Percentiles rank a stretch among this genome's conserved stretches.
These are phyloP conservation scores for Pseudogymnoascus sp. DNA, from an alignment of 2,329 filamentous ascomycete genomes.

Conservation along the genomic window DNA sequence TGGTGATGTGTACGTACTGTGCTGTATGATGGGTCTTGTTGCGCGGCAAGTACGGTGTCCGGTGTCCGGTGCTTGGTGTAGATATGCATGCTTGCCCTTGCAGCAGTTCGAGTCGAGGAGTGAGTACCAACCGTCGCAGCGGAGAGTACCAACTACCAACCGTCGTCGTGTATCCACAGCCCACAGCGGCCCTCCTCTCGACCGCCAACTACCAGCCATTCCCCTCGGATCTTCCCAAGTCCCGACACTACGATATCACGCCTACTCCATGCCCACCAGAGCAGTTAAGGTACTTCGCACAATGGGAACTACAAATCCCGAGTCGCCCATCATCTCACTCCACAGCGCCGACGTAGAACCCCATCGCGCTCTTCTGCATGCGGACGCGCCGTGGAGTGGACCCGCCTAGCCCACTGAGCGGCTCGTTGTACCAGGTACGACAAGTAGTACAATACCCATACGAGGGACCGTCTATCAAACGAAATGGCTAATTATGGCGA, in stretches of 20 bases:
- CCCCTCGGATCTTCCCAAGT: too few relatives aligned
- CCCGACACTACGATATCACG: too few relatives aligned
- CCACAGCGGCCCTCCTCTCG: too few relatives aligned
- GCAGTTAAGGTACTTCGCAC: too few relatives aligned
- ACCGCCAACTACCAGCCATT: too few relatives aligned
- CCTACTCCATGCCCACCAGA: too few relatives aligned
- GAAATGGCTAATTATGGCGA: background rate
- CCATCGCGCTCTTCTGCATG: background rate
- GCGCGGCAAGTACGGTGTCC: background rate
- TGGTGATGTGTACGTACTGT: background rate
- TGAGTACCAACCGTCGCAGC: too few relatives aligned
- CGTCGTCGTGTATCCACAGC: too few relatives aligned
- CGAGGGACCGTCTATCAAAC: background rate
- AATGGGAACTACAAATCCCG: background rate
- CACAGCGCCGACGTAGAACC: background rate
- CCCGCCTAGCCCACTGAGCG: background rate
- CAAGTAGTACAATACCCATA: background rate
- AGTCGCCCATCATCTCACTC: background rate
- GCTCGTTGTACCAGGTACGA: background rate
- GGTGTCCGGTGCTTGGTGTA: background rate
- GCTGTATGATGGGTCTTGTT: background rate
- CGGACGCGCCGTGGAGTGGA: background rate
- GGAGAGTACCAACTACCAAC: too few relatives aligned
- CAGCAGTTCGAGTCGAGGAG: too few relatives aligned
- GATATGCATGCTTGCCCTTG: background rate